A percentile compares a stretch with the other conserved stretches of the same genome.
These are phyloP conservation scores for Fusarium devonianum DNA, from an alignment of 2,329 filamentous ascomycete species.

Conservation along the genomic window DNA sequence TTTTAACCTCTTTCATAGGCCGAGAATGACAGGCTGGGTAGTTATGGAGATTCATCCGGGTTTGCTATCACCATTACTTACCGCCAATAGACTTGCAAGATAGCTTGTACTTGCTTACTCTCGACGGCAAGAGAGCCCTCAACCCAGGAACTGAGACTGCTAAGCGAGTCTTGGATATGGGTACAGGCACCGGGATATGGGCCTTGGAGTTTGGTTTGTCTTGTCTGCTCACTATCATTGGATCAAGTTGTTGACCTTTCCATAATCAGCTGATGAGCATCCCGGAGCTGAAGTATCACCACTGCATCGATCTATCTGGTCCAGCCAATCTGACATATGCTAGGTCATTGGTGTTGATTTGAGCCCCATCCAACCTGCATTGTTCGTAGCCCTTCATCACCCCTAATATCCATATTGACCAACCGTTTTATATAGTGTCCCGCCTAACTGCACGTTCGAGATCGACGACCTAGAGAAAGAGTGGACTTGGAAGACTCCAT, in stretches of 20 bases:
- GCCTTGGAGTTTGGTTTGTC: slow-evolving; percentile 13
- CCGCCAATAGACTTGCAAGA: slow-evolving; percentile 5
- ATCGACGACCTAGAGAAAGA: slow-evolving; percentile 27
- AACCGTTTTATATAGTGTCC: neutral
- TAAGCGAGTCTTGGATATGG: slow-evolving; percentile 17
- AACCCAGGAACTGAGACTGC: slow-evolving; percentile 19
- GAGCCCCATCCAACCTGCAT: slow-evolving; percentile 20
- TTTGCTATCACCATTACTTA: neutral
- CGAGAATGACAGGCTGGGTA: slow-evolving; percentile 20
- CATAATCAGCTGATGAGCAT: slow-evolving; percentile 17
- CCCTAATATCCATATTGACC: neutral
- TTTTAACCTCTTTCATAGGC: neutral
- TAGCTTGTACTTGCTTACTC: slow-evolving; percentile 12
- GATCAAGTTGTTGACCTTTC: too few relatives aligned
- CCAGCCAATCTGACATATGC: neutral
- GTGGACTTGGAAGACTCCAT: slow-evolving; percentile 18
- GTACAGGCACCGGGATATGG: slow-evolving; percentile 26
- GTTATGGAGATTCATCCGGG: fast-evolving
- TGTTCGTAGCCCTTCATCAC: slow-evolving; percentile 10
- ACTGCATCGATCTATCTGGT: fast-evolving
- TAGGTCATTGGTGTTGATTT: slow-evolving; percentile 24
- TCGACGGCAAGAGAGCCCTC: slow-evolving; percentile 18
- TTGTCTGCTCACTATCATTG: too few relatives aligned
- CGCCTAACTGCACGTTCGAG: slow-evolving; percentile 19
- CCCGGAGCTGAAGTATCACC: slow-evolving; percentile 8